Evolutionary conservation across 2,329 filamentous ascomycete species (phyloP).

Genomic region (Sporothrix globosa): DNA sequence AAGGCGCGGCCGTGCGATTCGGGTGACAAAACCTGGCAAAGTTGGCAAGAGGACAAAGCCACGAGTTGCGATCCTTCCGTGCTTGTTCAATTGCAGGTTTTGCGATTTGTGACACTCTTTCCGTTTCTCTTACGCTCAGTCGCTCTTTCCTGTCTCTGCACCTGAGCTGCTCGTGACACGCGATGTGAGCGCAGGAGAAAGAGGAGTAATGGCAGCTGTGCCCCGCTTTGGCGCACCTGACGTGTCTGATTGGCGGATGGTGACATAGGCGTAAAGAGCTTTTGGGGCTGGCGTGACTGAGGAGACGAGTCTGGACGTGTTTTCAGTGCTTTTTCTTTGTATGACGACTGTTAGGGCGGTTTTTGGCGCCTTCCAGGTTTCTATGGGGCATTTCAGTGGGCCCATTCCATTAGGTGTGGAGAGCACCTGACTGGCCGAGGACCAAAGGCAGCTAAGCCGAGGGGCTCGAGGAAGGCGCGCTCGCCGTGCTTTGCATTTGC

Average conservation of each 20-base stretch:
- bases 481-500: neutral
- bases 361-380: neutral
- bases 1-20: constrained; percentile 10
- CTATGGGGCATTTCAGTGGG: constrained; percentile 16
- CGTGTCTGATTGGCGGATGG: constrained; percentile 33
- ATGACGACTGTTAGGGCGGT: constrained; percentile 26
- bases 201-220: constrained; percentile 19
- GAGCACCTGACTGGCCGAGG: neutral
- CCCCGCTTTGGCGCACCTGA: neutral
- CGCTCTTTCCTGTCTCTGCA: constrained; percentile 24
- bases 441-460: constrained; percentile 5
- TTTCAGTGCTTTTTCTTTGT: constrained; percentile 16
- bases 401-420: neutral
- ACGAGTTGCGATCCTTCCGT: neutral
- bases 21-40: neutral
- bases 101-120: neutral
- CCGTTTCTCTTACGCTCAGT: neutral
- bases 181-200: constrained; percentile 18
- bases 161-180: constrained; percentile 34
- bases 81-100: neutral
- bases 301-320: neutral
- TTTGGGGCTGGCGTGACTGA: constrained; percentile 9
- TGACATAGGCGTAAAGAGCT: neutral
- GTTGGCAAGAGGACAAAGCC: neutral
- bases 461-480: neutral